A percentile compares a stretch with the other conserved stretches of the same genome.
phyloP scores from a whole-genome alignment of 2,329 filamentous ascomycete genomes.

The Diaporthe australafricana region DNA sequence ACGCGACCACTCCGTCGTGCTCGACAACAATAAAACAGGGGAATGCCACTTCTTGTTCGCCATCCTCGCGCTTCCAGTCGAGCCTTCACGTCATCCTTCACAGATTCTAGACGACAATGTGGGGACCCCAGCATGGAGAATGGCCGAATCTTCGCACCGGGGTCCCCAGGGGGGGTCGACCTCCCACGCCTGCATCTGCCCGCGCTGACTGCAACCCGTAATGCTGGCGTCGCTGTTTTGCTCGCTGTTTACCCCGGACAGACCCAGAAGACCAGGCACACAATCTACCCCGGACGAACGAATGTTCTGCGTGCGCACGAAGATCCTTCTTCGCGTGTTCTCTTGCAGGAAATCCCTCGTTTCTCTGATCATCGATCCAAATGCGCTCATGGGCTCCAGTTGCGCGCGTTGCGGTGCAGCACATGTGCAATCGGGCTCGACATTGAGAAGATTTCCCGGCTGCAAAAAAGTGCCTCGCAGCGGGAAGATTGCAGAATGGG shows the following conservation, averaged over 20 bases:
- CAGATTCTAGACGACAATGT: constrained; percentile 28
- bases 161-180: constrained; percentile 30
- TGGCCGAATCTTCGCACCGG: constrained; percentile 28
- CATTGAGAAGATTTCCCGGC: background rate
- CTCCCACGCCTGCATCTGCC: background rate
- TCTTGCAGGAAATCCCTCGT: constrained; percentile 24
- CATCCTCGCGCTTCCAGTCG: constrained; percentile 3
- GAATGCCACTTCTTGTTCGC: background rate
- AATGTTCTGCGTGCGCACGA: background rate
- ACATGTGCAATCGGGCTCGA: background rate
- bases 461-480: background rate
- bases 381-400: constrained; percentile 11
- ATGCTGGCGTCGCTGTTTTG: constrained; percentile 31
- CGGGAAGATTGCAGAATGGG: background rate
- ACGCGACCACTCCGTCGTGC: background rate
- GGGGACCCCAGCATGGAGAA: constrained; percentile 34
- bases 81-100: constrained; percentile 13
- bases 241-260: constrained; percentile 36
- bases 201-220: background rate
- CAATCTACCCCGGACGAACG: constrained; percentile 2
- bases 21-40: background rate
- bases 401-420: background rate
- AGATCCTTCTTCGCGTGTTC: constrained; percentile 14
- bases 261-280: constrained; percentile 14
- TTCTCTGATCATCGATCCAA: background rate